These are phyloP conservation scores for Domatiomyces globalis DNA, from an alignment of 2,329 filamentous ascomycete species.

Conservation along the genomic window DNA sequence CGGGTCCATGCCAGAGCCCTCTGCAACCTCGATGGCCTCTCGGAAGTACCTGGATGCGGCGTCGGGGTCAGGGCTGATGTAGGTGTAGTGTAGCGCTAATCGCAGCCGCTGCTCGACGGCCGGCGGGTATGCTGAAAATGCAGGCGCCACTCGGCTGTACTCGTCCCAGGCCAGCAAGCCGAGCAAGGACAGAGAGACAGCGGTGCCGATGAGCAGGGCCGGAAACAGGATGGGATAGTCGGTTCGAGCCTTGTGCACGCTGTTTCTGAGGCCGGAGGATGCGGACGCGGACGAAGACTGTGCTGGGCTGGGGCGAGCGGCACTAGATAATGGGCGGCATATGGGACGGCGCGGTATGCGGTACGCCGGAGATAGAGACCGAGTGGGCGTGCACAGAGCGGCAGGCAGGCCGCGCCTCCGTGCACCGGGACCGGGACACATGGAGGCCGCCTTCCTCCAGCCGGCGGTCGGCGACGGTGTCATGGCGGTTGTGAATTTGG, in stretches of 20 bases:
- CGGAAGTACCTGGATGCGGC: slow-evolving; percentile 73
- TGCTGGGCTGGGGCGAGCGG: no score
- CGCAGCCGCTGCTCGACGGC: slow-evolving; percentile 50
- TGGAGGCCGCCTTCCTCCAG: background rate
- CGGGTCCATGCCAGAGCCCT: slow-evolving; percentile 64
- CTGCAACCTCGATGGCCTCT: slow-evolving; percentile 59
- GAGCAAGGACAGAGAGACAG: slow-evolving; percentile 24
- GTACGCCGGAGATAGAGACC: background rate
- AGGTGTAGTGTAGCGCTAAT: slow-evolving; percentile 73
- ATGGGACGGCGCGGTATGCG: background rate
- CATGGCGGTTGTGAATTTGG: background rate
- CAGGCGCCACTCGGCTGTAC: slow-evolving; percentile 27
- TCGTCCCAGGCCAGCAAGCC: slow-evolving; percentile 31
- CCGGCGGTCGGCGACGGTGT: background rate
- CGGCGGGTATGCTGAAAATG: slow-evolving; percentile 31
- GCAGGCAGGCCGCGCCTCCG: background rate
- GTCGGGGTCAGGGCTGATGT: slow-evolving; percentile 58
- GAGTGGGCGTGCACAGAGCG: background rate
- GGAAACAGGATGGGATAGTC: slow-evolving; percentile 28
- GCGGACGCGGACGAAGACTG: background rate
- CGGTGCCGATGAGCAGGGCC: slow-evolving; percentile 26
- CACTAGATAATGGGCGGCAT: background rate
- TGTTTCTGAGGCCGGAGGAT: background rate
- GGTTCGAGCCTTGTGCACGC: slow-evolving; percentile 5
- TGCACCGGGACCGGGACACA: no score